Conservation (phyloP, 768 basidiomycete genomes). For the Antrodiella citrinella region DNA sequence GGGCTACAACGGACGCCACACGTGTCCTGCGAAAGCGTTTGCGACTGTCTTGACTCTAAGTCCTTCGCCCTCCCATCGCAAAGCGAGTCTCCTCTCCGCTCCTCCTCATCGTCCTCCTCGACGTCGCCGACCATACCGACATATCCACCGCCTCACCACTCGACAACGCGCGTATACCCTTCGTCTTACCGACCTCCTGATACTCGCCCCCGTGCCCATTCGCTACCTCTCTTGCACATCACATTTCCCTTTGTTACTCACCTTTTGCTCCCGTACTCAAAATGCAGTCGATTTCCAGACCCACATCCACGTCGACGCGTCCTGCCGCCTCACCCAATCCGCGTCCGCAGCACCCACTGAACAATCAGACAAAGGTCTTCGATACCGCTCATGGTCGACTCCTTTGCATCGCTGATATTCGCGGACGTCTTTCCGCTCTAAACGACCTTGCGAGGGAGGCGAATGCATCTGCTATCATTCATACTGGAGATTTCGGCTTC, state of each 20-base stretch:
- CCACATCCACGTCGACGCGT: constrained; percentile 53
- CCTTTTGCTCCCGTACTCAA: constrained; percentile 10
- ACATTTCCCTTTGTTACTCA: background rate
- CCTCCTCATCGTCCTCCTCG: constrained; percentile 2
- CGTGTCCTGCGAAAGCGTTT: too few species aligned
- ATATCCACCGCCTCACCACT: constrained; percentile 1
- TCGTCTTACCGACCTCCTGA: background rate
- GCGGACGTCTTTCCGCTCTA: constrained; percentile 78
- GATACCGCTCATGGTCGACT: constrained; percentile 79
- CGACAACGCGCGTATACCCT: background rate
- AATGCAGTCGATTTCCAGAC: constrained; percentile 50
- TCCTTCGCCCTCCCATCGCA: too few species aligned
- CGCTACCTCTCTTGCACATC: background rate
- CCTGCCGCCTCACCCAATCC: constrained; percentile 51
- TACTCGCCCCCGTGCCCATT: background rate
- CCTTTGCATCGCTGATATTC: constrained; percentile 92
- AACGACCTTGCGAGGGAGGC: constrained; percentile 87
- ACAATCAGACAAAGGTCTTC: constrained; percentile 73
- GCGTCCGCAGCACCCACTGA: constrained; percentile 37
- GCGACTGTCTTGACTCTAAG: too few species aligned
- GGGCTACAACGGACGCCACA: too few species aligned
- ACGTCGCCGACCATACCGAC: constrained; percentile 2
- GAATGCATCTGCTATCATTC: constrained; percentile 88
- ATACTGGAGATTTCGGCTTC: constrained; percentile 99
- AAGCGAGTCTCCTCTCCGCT: constrained; percentile 7